Evolutionary conservation across 164 flowering plant species (phyloP).

Genomic region (Litsea cubeba): DNA sequence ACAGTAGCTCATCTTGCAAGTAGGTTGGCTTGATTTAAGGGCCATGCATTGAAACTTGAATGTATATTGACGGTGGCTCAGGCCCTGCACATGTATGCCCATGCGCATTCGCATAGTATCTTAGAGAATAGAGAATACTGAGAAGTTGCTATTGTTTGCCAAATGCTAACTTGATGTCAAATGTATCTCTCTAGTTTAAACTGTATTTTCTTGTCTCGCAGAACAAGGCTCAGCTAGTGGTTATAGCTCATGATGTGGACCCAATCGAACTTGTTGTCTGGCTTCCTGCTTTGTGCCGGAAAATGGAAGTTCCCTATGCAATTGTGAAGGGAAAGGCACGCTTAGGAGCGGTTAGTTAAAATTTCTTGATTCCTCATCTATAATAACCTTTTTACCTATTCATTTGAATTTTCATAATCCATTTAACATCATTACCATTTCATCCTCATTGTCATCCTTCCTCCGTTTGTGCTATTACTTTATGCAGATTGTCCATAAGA

Average conservation of each 20-base stretch:
- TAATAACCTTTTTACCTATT: neutral
- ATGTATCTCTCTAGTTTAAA: neutral
- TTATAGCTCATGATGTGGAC: slow-evolving; percentile 84
- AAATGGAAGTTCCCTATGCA: slow-evolving; percentile 82
- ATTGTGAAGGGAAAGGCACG: slow-evolving; percentile 85
- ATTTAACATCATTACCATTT: neutral
- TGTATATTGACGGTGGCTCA: neutral
- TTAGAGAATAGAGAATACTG: neutral
- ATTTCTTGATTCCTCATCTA: neutral
- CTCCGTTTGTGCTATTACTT: neutral
- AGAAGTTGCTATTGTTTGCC: neutral
- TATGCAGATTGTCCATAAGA: slow-evolving; percentile 72
- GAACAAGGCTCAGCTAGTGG: slow-evolving; percentile 83
- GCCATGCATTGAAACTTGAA: neutral
- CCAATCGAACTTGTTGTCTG: slow-evolving; percentile 85
- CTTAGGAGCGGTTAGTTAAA: slow-evolving; percentile 50
- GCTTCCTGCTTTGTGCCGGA: slow-evolving; percentile 83
- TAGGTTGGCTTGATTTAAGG: neutral
- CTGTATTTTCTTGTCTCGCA: slow-evolving; percentile 16
- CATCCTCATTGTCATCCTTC: neutral
- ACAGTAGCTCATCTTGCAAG: neutral
- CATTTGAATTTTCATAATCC: neutral
- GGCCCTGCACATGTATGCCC: neutral
- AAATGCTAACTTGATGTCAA: neutral
- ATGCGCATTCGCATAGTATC: neutral